Evolutionary conservation across 768 basidiomycete genomes (phyloP), one percentile per base, ranked within the genome.

Genomic region (Boletus vermiculosoides): DNA sequence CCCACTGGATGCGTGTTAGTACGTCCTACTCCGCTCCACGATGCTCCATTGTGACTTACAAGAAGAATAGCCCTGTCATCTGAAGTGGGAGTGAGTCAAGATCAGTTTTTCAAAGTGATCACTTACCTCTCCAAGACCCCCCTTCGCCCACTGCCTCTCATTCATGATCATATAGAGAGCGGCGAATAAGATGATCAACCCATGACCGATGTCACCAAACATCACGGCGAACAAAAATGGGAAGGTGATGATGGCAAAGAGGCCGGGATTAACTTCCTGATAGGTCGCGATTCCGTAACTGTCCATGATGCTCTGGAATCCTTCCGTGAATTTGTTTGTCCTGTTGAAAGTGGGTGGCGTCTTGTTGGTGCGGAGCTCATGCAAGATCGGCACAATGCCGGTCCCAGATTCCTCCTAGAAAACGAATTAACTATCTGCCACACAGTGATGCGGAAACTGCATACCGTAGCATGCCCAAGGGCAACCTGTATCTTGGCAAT

Each of bases 191-290:
- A 92, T 89, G 66, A 98, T 85, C 58, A 84, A 77, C 31, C 94
- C 97, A 74, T 99, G 97, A 4, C 97, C 97, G 67, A 98, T 91
- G 74, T 99, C 97, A 66, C 97, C 97, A 70, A 99, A 99, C 97
- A 99, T 99, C 76, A 99, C 92, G 5, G 94, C 96, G 66, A 98
- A 99, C 63, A 99, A 75, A 85, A 99, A 98, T 0, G 97, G 97
- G 85, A 97, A 97, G 2, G 94, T 97, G 63, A 90, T 77, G 63
- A 92, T 78, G 0, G 92, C 93, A 73, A 96, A 96, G 30, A 98
- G 75, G 52, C 95, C 97, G 20, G 97, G 96, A 70, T 98, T 98
- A 70, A 94, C 86, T 73, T 99, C 97, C 70, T 98, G 92, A 70
- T 99, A 98, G 1, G 84, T 86, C 15, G 94, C 91, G 50, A 92